Base-by-base conservation (phyloP, 257 asterid species). In the Linderniella brevidens region DNA sequence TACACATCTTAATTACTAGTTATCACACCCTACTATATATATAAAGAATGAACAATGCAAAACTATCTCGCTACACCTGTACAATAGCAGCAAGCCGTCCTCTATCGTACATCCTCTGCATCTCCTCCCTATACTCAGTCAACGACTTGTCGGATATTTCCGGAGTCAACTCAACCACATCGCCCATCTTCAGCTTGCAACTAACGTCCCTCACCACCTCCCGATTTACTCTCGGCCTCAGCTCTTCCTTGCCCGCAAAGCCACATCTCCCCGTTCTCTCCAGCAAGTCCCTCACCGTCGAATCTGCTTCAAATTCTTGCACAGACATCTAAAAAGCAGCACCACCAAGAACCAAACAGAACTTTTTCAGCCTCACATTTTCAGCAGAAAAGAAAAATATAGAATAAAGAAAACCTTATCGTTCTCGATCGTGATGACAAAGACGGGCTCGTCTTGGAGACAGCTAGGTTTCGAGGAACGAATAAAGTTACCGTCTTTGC, bases 251-350 rank as follows among this genome's bases (percentile, higher is more conserved):
- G 20, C 68, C 44, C 0, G 80, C 78, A 48, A 76, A 84, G 19
- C 88, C 74, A 52, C 73, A 77, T 0, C 76, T 75, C 13, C 86
- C 86, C 0, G 75, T 65, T 49, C 64, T 69, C 63, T 61, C 94
- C 56, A 85, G 55, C 56, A 90, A 54, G 50, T 90, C 93, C 79
- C 60, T 73, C 14, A 90, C 47, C 0, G 96, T 77, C 13, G 99
- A 74, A 67, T 82, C 71, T 18, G 84, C 75, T 3, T 81, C 61
- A 13, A 79, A 79, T 63, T 90, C 99, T 55, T 90, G 93, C 57
- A 90, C 96, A 0, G 99, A 90, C 99, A 90, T 85, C 99, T 90
- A 80, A 74, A 66, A 49, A 14, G n/a, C n/a, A n/a, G n/a, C n/a
- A n/a, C n/a, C n/a, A n/a, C n/a, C n/a, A n/a, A n/a, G n/a, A n/a